Base-by-base conservation (phyloP, 164 flowering plant genomes). In the Magnolia kwangsiensis region DNA sequence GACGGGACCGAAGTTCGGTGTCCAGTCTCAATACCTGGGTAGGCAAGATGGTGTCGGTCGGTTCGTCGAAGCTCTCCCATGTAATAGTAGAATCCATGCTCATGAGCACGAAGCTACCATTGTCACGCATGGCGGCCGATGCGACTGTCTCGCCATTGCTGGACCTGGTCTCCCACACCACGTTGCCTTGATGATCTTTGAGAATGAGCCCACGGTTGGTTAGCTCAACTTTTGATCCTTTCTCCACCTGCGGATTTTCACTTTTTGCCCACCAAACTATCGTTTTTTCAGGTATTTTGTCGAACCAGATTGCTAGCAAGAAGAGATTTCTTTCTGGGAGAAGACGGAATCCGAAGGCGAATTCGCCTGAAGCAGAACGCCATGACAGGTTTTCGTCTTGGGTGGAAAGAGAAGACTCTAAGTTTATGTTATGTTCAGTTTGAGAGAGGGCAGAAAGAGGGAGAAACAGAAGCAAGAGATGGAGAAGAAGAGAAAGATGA, bases 271-370 rank as follows among this genome's bases (percentile, higher is more conserved):
- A 77, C 87, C 82, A 85, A 64, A 81, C 82, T n/a, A 85, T 59
- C 2, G 85, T 83, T 51, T 74, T 79, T 1, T 79, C 84, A 0
- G 85, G 81, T 69, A 82, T 51, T 63, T 79, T 81, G 69, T 75
- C 67, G 50, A 71, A 83, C 87, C 87, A 83, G n/a, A 85, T 81
- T 67, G 83, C 71, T 0, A 80, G 71, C 21, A 82, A 13, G 81
- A 76, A 84, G 74, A 69, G 79, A 11, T 23, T 50, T 27, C 69
- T 21, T 21, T 45, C 72, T 51, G 66, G 51, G 24, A 77, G 65
- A 11, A 61, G 76, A 13, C 29, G 79, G 71, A 84, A 80, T 0
- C 87, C 84, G 19, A 85, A 81, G 21, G 85, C 78, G 49, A 83
- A 83, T 0, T 82, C 85, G 21, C 81, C 83, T 1, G 85, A 85